Percentiles rank a stretch among this genome's conserved stretches.
phyloP scores from a whole-genome alignment of 139 green algal genomes.

The Tetradesmus lagerheimii region DNA sequence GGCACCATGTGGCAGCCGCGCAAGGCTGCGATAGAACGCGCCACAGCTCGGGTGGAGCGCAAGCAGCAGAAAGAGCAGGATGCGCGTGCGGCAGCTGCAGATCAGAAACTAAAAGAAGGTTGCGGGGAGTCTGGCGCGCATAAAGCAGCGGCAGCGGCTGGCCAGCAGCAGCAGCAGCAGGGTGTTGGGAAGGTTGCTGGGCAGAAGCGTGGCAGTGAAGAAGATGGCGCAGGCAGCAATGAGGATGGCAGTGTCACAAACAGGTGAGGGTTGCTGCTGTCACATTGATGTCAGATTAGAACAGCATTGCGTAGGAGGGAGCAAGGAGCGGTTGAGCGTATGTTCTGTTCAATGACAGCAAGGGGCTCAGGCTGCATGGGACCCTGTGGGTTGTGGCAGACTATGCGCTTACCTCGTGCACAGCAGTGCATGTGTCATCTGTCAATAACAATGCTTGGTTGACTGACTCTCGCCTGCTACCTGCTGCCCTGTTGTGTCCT shows the following conservation, averaged over 20 bases:
- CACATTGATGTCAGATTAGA: too few relatives aligned
- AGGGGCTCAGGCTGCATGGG: too few relatives aligned
- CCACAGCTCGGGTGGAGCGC: neutral
- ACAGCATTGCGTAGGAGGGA: too few relatives aligned
- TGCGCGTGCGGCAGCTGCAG: neutral
- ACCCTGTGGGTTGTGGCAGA: too few relatives aligned
- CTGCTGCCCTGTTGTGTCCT: neutral
- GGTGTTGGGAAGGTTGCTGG: neutral
- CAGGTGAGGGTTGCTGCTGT: too few relatives aligned
- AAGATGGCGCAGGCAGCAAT: neutral
- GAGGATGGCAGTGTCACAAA: conserved; percentile 12
- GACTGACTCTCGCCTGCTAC: neutral
- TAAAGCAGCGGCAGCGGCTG: neutral
- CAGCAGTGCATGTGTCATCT: neutral
- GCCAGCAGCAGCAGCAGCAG: conserved; percentile 9
- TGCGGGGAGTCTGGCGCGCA: neutral
- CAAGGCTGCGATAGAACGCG: neutral
- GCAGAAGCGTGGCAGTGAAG: neutral
- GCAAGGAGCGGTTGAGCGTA: too few relatives aligned
- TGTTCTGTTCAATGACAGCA: too few relatives aligned
- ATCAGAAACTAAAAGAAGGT: neutral
- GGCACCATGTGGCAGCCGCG: neutral
- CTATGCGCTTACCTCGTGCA: neutral
- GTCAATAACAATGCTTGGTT: neutral
- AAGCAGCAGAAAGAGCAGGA: neutral